Conservation (phyloP, 2,329 filamentous ascomycete species). For the Clonostachys byssicola region DNA sequence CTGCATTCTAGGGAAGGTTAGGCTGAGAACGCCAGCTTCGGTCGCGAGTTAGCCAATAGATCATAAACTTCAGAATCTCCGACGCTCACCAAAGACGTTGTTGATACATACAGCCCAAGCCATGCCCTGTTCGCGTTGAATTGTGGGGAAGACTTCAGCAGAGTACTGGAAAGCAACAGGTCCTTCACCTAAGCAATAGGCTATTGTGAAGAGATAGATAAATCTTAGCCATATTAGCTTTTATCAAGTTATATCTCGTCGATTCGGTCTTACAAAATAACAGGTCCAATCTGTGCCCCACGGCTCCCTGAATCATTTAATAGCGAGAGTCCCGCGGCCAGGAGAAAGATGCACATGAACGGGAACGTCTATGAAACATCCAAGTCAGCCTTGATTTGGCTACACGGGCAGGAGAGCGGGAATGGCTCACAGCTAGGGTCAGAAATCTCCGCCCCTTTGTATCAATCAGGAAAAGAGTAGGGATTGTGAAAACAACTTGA, state of each 20-base stretch:
- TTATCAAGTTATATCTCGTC: slow-evolving; percentile 2
- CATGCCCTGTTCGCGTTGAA: slow-evolving; percentile 30
- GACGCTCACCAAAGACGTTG: slow-evolving; percentile 15
- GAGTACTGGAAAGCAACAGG: slow-evolving; percentile 31
- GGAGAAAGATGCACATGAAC: slow-evolving; percentile 16
- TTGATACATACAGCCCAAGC: slow-evolving; percentile 30
- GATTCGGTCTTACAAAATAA: slow-evolving; percentile 13
- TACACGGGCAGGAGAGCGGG: neutral
- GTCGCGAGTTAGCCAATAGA: neutral
- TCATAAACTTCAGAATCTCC: too few species aligned
- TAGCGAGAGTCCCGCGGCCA: slow-evolving; percentile 15
- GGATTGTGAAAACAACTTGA: slow-evolving; percentile 30
- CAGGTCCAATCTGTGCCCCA: slow-evolving; percentile 4
- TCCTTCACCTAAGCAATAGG: slow-evolving; percentile 27
- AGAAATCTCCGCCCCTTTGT: slow-evolving; percentile 17
- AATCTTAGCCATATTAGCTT: slow-evolving; percentile 34
- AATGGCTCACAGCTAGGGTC: slow-evolving; percentile 11
- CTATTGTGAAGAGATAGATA: slow-evolving; percentile 28
- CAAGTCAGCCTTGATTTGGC: slow-evolving; percentile 4
- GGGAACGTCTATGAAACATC: slow-evolving; percentile 13
- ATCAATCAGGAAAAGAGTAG: slow-evolving; percentile 20
- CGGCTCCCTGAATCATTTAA: slow-evolving; percentile 8
- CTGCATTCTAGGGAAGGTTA: slow-evolving; percentile 47
- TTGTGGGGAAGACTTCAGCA: slow-evolving; percentile 29
- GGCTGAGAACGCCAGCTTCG: slow-evolving; percentile 43